These are phyloP conservation scores for Lactarius pseudohatsudake DNA, from an alignment of 768 basidiomycete genomes.

Conservation along the genomic window DNA sequence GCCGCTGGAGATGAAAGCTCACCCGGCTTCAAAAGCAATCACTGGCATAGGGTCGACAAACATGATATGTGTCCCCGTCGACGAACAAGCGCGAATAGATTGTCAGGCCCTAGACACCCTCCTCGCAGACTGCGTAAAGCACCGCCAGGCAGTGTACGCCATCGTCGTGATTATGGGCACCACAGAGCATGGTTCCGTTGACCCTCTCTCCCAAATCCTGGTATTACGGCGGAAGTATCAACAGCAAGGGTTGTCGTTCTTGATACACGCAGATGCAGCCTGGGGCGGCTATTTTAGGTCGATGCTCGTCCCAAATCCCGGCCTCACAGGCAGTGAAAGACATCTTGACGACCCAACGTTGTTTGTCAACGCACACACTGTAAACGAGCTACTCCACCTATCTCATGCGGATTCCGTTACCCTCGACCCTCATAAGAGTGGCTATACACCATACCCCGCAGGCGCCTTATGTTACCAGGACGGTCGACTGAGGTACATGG, in stretches of 20 bases:
- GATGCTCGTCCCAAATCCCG: conserved; percentile 32
- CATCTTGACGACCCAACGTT: conserved; percentile 32
- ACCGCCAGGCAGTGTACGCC: conserved; percentile 40
- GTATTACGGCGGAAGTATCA: conserved; percentile 37
- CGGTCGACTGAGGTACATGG: conserved; percentile 38
- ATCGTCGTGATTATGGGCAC: conserved; percentile 47
- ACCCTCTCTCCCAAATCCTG: conserved; percentile 42
- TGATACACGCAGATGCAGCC: conserved; percentile 47
- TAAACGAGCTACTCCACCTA: conserved; percentile 34
- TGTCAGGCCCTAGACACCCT: conserved; percentile 32
- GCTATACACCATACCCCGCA: conserved; percentile 46
- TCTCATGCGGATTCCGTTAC: conserved; percentile 42
- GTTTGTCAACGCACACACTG: conserved; percentile 35
- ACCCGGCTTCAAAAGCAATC: conserved; percentile 35
- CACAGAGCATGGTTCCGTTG: conserved; percentile 46
- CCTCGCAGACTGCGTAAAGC: conserved; percentile 36
- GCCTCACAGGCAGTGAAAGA: not conserved
- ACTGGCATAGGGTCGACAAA: conserved; percentile 46
- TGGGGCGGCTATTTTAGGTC: conserved; percentile 49
- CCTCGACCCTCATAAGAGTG: conserved; percentile 45
- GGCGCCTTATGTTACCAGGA: conserved; percentile 45
- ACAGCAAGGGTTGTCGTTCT: conserved; percentile 39
- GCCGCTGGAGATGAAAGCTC: not conserved
- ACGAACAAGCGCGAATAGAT: conserved; percentile 40
- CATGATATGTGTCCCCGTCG: conserved; percentile 39